phyloP scores from a whole-genome alignment of 257 asterid species.

The Solanum etuberosum region DNA sequence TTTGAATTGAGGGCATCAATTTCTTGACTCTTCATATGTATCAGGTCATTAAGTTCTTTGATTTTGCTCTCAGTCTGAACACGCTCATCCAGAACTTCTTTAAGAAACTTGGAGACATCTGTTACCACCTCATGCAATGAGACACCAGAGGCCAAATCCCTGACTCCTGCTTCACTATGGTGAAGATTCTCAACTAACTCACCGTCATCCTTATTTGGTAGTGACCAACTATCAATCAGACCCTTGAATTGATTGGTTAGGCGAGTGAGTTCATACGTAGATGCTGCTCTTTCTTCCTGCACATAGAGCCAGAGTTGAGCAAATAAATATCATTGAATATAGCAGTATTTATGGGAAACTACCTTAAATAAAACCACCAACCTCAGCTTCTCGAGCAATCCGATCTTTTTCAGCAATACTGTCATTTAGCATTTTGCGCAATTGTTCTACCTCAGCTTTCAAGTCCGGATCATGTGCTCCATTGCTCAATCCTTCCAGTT shows the following conservation, averaged over 20 bases:
- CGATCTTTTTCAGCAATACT: conserved; percentile 44
- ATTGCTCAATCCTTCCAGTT: conserved; percentile 32
- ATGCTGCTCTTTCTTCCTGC: conserved; percentile 57
- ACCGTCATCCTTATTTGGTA: conserved; percentile 14
- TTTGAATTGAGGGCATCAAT: conserved; percentile 46
- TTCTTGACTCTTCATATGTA: conserved; percentile 46
- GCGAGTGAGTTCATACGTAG: conserved; percentile 35
- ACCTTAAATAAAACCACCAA: conserved; percentile 7
- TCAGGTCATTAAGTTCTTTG: conserved; percentile 33
- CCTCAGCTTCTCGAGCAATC: conserved; percentile 48
- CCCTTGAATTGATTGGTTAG: conserved; percentile 36
- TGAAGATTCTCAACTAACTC: conserved; percentile 13
- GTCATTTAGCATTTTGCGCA: conserved; percentile 45
- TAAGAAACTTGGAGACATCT: conserved; percentile 37
- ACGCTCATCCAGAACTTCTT: conserved; percentile 19
- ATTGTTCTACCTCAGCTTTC: conserved; percentile 47
- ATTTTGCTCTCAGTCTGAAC: conserved; percentile 23
- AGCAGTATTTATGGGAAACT: not conserved
- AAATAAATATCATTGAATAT: not conserved
- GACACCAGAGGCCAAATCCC: conserved; percentile 15
- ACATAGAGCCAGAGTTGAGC: not conserved
- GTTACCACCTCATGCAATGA: conserved; percentile 43
- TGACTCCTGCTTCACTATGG: not conserved
- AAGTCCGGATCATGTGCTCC: conserved; percentile 29
- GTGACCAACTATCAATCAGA: conserved; percentile 15